Conservation (phyloP, 495 filamentous ascomycete species). For the Penicillium canariense region DNA sequence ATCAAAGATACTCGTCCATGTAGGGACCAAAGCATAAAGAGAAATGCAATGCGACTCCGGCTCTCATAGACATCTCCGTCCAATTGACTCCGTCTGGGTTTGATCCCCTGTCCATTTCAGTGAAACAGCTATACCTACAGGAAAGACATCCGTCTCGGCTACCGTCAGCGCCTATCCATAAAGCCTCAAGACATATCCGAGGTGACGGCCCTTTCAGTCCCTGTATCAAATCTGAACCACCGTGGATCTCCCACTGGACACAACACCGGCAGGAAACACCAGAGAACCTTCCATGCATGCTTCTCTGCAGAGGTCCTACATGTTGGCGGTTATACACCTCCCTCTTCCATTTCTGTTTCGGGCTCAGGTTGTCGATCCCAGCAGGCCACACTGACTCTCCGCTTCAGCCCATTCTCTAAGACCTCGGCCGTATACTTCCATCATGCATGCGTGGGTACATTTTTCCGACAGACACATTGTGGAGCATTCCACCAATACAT, state of each 20-base stretch:
- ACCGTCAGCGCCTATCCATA: neutral
- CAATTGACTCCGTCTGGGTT: neutral
- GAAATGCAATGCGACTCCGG: neutral
- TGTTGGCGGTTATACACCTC: constrained; percentile 20
- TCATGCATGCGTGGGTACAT: no score
- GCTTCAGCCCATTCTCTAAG: constrained; percentile 15
- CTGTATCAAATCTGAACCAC: neutral
- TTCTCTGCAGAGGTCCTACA: constrained; percentile 38
- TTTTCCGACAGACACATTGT: no score
- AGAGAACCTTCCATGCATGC: constrained; percentile 41
- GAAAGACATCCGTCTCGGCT: neutral
- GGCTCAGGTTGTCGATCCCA: constrained; percentile 2
- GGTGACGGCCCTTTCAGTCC: constrained; percentile 18
- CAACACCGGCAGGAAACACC: constrained; percentile 2
- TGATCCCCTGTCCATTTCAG: neutral
- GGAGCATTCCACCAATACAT: no score
- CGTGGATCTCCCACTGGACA: constrained; percentile 3
- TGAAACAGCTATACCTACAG: neutral
- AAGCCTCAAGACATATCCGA: neutral
- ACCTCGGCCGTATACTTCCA: no score
- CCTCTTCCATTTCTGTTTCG: constrained; percentile 6
- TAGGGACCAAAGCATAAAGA: neutral
- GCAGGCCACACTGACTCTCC: constrained; percentile 15
- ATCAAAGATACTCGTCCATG: neutral
- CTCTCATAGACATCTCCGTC: constrained; percentile 1